Percentiles rank a stretch among this genome's conserved stretches.
Evolutionary conservation across 768 basidiomycete species (phyloP).

Genomic region (Tricholoma terreum): DNA sequence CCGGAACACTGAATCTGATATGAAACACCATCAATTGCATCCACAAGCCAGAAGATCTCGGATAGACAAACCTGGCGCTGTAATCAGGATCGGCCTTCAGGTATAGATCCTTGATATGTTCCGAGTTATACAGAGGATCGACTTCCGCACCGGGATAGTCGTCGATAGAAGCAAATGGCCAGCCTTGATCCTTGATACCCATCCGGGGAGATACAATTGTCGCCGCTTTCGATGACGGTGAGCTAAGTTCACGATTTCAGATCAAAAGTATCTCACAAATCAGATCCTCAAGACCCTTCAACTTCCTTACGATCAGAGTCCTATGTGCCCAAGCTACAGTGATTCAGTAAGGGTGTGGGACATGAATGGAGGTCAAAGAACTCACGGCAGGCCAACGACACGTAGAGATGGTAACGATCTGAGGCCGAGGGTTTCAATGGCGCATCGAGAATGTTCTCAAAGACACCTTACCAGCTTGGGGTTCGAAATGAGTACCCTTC

Average conservation of each 20-base stretch:
- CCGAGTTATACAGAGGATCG: slow-evolving; percentile 66
- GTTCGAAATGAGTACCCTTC: slow-evolving; percentile 40
- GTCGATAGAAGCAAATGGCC: slow-evolving; percentile 77
- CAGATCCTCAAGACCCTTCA: slow-evolving; percentile 89
- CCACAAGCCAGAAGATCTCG: background rate
- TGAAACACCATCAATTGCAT: background rate
- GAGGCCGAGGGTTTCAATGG: background rate
- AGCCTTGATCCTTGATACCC: slow-evolving; percentile 63
- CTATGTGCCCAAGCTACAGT: slow-evolving; percentile 85
- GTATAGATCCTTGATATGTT: slow-evolving; percentile 84
- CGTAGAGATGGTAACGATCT: slow-evolving; percentile 91
- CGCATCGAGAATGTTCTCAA: background rate
- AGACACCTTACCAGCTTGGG: slow-evolving; percentile 62
- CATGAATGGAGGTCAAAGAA: background rate
- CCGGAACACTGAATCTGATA: slow-evolving; percentile 75
- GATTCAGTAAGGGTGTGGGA: background rate
- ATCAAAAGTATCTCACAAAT: slow-evolving; percentile 53
- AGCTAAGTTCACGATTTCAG: background rate
- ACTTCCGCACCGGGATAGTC: slow-evolving; percentile 65
- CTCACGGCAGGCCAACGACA: slow-evolving; percentile 82
- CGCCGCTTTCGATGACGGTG: slow-evolving; percentile 45
- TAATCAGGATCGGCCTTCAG: slow-evolving; percentile 71
- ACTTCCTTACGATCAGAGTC: slow-evolving; percentile 79
- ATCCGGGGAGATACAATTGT: slow-evolving; percentile 83
- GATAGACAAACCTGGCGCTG: slow-evolving; percentile 49